A percentile compares a stretch with the other conserved stretches of the same genome.
Evolutionary conservation across 2,329 filamentous ascomycete genomes (phyloP).

Genomic region (Xylaria arbuscula): DNA sequence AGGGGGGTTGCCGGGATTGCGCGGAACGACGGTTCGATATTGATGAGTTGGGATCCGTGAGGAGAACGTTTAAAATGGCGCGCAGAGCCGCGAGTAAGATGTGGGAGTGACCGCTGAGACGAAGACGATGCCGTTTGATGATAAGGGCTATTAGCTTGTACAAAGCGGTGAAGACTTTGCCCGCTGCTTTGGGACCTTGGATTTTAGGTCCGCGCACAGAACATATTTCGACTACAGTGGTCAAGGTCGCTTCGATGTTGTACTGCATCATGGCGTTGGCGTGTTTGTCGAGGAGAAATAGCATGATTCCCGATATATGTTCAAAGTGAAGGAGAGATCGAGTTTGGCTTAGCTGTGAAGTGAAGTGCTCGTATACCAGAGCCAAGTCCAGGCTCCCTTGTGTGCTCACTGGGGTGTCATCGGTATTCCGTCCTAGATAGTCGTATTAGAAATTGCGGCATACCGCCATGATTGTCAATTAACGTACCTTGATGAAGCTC

Average conservation of each 20-base stretch:
- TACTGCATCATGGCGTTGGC: slow-evolving; percentile 65
- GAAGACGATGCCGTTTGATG: slow-evolving; percentile 69
- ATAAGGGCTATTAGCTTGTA: slow-evolving; percentile 67
- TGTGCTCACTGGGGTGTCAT: slow-evolving; percentile 9
- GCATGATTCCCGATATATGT: slow-evolving; percentile 44
- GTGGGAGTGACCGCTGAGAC: slow-evolving; percentile 71
- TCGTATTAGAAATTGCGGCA: slow-evolving; percentile 33
- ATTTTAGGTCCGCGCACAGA: slow-evolving; percentile 42
- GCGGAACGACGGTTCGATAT: slow-evolving; percentile 25
- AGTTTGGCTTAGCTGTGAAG: slow-evolving; percentile 40
- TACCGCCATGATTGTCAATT: background rate
- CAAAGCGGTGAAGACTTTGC: slow-evolving; percentile 58
- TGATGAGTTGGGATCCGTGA: slow-evolving; percentile 54
- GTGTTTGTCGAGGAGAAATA: slow-evolving; percentile 62
- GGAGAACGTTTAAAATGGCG: slow-evolving; percentile 65
- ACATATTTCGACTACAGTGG: slow-evolving; percentile 55
- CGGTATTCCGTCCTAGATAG: slow-evolving; percentile 29
- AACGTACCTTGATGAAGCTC: slow-evolving; percentile 43
- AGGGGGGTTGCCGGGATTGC: slow-evolving; percentile 46
- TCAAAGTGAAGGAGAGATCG: slow-evolving; percentile 47
- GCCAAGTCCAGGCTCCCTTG: slow-evolving; percentile 43
- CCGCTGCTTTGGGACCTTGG: slow-evolving; percentile 45
- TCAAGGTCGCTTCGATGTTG: slow-evolving; percentile 66
- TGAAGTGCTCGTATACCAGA: slow-evolving; percentile 43
- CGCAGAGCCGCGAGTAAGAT: slow-evolving; percentile 66